Base-by-base conservation (phyloP, 495 filamentous ascomycete species). In the Venustampulla echinocandica region DNA sequence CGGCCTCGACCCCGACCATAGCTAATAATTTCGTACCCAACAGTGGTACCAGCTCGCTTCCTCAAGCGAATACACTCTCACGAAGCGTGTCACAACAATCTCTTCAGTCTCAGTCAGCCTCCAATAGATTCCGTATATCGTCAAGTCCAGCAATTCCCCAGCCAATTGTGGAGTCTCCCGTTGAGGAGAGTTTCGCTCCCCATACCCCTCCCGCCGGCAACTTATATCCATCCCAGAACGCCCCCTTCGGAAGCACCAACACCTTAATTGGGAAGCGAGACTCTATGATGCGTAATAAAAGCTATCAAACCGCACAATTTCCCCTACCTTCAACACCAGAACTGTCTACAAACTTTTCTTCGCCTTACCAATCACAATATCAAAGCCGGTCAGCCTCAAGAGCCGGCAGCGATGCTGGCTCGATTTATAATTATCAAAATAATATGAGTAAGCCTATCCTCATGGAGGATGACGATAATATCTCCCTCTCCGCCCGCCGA, bases 401-500 rank as follows among this genome's bases (percentile, higher is more conserved):
- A 44, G 28, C 30, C 10, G 44, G 28, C 13, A 55, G 49, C 34
- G 52, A 57, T 32, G 47, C 44, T 13, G 51, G 47, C 2, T 49
- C 58, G 20, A 44, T 53, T 11, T 50, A 59, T 37, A 56, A 49
- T 36, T 36, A 35, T 20, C 39, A 44, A 7, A 43, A 47, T 19
- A 17, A 33, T 24, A 25, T 18, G 24, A 50, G n/a, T 27, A 17
- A 30, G 11, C 24, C 44, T 14, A 44, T 36, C 24, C 32, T 56
- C 7, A 54, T 69, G 42, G 73, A 75, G 11, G 55, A 57, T 36
- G 67, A 64, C 32, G 88, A 92, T 44, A 75, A 90, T 58, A 72
- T 90, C 49, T 80, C 85, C 0, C 80, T 94, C 14, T 81, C 82
- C 17, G 75, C 81, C 49, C 83, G 85, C 41, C 78, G 69, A 22